Evolutionary conservation across 768 basidiomycete species (phyloP), one percentile per base, ranked within the genome.

Genomic region (Rhodotorula toruloides): DNA sequence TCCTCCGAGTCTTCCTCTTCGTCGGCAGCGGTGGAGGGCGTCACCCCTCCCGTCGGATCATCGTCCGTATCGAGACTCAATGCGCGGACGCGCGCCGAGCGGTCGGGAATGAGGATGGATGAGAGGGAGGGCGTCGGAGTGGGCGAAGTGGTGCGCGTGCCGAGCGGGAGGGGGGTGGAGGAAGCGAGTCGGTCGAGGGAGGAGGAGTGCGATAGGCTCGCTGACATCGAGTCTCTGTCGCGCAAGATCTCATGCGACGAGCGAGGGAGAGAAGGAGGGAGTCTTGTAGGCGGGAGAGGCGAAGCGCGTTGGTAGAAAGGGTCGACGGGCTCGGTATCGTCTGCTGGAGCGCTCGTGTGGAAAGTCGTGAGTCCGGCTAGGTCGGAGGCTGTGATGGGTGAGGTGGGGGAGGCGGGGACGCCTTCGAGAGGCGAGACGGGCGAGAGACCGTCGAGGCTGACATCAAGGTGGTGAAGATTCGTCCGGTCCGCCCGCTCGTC

Each of bases 271-370:
- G 49, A 62, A 4, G 47, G 47, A n/a, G 55, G 17, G 17, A 46
- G 32, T 11, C 50, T 37, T 19, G 47, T 13, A 13, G 37, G 44
- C 16, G 46, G 11, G 6, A 56, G 19, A 25, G 37, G 34, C 4
- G 29, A 14, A 1, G 42, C 31, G 9, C 29, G 43, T 9, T 31
- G 47, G 61, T 50, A 63, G 54, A 63, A 60, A 3, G 67, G 61
- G 54, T 69, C 63, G 43, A 65, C 57, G 7, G 54, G 36, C 37
- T 69, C 63, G 22, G 63, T 57, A 34, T 65, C 68, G 59, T 31
- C 29, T 8, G 27, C 17, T 13, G 46, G 14, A 13, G 47, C 7
- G 21, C 44, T 11, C 22, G 25, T 9, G 34, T 58, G 22, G 57
- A 60, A 48, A 1, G 64, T 65, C 12, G 11, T 6, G 21, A 55